Base-by-base conservation (phyloP, 176 grass and related monocot genomes). In the Oryza meridionalis region DNA sequence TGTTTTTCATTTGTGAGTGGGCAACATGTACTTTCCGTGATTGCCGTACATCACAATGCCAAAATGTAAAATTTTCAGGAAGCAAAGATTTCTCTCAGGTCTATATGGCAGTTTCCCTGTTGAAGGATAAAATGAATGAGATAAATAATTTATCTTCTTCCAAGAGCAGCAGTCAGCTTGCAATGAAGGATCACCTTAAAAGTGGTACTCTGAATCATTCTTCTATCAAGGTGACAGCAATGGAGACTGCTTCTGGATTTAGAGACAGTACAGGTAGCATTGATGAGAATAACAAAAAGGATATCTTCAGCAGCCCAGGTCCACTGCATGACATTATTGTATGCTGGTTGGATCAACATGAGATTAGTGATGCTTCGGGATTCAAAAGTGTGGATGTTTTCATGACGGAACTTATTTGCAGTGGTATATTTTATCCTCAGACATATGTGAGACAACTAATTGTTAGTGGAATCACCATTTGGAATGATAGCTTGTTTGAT, bases 1-100 rank as follows among this genome's bases (percentile, higher is more conserved):
- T 99, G 71, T 99, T 99, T 90, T 99, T 99, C 64, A 85, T 99
- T 67, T 99, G 97, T 92, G 97, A 99, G 83, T 99, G 97, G 97
- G 93, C 97, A 40, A 96, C 97, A 73, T 99, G 97, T 86, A 90
- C 96, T 89, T 96, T 90, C 86, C 91, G 97, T 70, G 93, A 99
- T 89, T 96, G 84, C 49, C 93, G 93, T 21, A 90, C 91, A 78
- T 75, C 77, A 49, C 73, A 84, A 16, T 84, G 70, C 25, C 82
- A 77, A 46, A 89, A 91, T 84, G 62, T 92, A 31, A 98, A 95
- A 91, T 80, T 94, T 84, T 92, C 93, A 83, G 97, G 97, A 66
- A 90, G 90, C 77, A 96, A 90, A 83, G 97, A 99, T 92, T 78
- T 94, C 70, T 96, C 91, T 86, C 97, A 89, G 73, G 86, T 99